phyloP scores from a whole-genome alignment of 257 asterid genomes.

The Solanum piurae region DNA sequence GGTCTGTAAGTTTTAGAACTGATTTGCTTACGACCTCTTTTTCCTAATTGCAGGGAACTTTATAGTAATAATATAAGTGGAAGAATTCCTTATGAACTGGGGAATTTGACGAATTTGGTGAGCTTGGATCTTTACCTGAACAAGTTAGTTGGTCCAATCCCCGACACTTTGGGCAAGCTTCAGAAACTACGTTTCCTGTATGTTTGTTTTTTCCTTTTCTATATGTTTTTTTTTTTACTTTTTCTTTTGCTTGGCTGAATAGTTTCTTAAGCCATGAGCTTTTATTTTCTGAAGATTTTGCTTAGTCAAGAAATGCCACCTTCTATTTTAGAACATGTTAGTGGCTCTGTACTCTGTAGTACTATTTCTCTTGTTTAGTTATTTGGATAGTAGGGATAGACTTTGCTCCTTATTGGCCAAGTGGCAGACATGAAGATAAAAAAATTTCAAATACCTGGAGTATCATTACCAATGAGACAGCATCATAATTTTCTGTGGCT shows the following conservation, averaged over 20 bases:
- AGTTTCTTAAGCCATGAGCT: neutral
- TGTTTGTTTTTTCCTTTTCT: conserved; percentile 1
- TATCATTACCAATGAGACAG: neutral
- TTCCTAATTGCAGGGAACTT: conserved; percentile 62
- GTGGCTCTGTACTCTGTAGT: neutral
- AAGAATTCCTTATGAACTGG: conserved; percentile 68
- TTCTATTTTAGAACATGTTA: neutral
- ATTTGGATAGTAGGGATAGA: neutral
- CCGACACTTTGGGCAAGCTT: conserved; percentile 73
- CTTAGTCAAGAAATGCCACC: neutral
- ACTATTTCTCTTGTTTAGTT: neutral
- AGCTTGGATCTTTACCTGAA: conserved; percentile 97
- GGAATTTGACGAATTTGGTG: conserved; percentile 79
- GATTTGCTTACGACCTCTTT: neutral
- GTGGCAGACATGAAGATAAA: neutral
- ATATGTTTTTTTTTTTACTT: neutral
- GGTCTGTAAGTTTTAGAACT: neutral
- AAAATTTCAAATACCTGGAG: neutral
- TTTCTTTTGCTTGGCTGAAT: neutral
- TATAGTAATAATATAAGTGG: conserved; percentile 86
- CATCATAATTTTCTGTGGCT: neutral
- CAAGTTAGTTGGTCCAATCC: conserved; percentile 58
- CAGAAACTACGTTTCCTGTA: conserved; percentile 80
- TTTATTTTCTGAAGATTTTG: neutral
- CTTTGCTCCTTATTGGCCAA: neutral